These are phyloP conservation scores for Plantago elongata DNA, from an alignment of 257 asterid genomes.

Conservation along the genomic window DNA sequence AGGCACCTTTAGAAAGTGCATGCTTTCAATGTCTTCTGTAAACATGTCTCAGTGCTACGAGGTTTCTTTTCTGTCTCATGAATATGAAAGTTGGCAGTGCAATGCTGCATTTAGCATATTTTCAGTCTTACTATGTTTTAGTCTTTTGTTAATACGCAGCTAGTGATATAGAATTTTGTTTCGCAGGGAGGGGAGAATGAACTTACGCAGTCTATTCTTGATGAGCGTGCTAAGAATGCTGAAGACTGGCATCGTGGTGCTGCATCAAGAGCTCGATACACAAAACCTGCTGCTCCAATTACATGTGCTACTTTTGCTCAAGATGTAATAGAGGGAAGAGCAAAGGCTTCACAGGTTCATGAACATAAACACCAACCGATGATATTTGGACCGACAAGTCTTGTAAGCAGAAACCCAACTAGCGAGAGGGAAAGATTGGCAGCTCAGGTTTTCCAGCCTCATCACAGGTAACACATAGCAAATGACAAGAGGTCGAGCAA, in stretches of 20 bases:
- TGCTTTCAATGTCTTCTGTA: neutral
- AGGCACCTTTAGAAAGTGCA: no score
- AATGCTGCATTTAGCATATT: constrained; percentile 3
- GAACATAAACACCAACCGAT: constrained; percentile 95
- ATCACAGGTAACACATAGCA: constrained; percentile 49
- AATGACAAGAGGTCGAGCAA: neutral
- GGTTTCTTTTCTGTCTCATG: neutral
- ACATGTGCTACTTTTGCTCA: constrained; percentile 98
- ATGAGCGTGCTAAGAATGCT: constrained; percentile 77
- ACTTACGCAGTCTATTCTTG: constrained; percentile 52
- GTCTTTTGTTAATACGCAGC: constrained; percentile 14
- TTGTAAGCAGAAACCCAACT: constrained; percentile 65
- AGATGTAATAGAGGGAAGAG: constrained; percentile 91
- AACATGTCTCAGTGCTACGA: neutral
- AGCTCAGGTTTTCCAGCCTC: constrained; percentile 96
- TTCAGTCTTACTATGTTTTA: neutral
- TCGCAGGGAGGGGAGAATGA: constrained; percentile 64
- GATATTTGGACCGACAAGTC: constrained; percentile 95
- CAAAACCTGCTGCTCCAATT: constrained; percentile 76
- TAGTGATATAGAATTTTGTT: constrained; percentile 5
- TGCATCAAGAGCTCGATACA: constrained; percentile 56
- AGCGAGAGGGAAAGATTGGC: constrained; percentile 84
- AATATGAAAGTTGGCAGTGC: neutral
- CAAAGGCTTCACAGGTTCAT: constrained; percentile 55
- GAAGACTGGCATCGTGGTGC: constrained; percentile 93